Conservation (phyloP, 2,329 filamentous ascomycete genomes). For the Stemphylium vesicarium region DNA sequence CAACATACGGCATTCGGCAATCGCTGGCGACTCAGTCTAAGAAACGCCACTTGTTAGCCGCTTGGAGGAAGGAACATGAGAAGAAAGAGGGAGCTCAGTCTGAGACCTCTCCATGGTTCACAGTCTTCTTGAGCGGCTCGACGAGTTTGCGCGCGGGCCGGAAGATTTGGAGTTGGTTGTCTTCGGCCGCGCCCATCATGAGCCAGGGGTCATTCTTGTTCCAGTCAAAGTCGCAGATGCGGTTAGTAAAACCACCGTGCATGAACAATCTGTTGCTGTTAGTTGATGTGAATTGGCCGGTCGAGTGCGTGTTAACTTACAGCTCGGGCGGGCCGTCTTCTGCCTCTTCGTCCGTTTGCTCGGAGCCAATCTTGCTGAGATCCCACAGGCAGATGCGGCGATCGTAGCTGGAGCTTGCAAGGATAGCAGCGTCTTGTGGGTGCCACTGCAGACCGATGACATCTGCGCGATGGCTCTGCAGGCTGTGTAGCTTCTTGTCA, state of each 20-base stretch:
- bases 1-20: too few species aligned
- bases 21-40: too few species aligned
- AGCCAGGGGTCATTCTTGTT: constrained; percentile 97
- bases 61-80: background rate
- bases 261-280: constrained; percentile 76
- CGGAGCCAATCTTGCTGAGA: constrained; percentile 86
- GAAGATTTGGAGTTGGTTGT: constrained; percentile 93
- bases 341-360: constrained; percentile 92
- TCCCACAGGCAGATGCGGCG: constrained; percentile 97
- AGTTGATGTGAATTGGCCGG: constrained; percentile 1
- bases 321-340: constrained; percentile 95
- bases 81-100: constrained; percentile 30
- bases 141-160: constrained; percentile 48
- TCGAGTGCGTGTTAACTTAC: constrained; percentile 59
- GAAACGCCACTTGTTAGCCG: background rate
- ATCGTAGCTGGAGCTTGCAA: constrained; percentile 92
- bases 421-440: constrained; percentile 83
- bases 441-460: constrained; percentile 96
- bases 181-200: constrained; percentile 92
- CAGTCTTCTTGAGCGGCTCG: constrained; percentile 44
- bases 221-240: constrained; percentile 96
- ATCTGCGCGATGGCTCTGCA: constrained; percentile 86
- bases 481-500: constrained; percentile 85
- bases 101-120: constrained; percentile 49
- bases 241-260: constrained; percentile 98